Conservation (phyloP, 2,329 filamentous ascomycete genomes). For the Aspergillaceae sp. region DNA sequence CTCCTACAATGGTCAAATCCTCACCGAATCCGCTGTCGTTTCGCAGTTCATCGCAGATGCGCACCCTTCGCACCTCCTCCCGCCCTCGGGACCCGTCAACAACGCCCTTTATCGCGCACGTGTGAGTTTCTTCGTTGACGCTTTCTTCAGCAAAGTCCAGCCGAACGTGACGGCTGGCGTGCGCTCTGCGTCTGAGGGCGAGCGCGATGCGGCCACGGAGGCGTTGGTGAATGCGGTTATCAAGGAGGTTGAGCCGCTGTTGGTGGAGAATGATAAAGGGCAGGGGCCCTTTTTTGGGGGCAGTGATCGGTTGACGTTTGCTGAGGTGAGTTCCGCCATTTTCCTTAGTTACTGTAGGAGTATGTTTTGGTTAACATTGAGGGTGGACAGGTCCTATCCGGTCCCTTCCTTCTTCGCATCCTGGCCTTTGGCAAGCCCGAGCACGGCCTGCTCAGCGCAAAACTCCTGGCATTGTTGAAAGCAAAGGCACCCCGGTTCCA, state of each 20-base stretch:
- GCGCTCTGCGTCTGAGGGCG: conserved; percentile 41
- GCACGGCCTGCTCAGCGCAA: conserved; percentile 41
- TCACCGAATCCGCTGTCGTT: conserved; percentile 68
- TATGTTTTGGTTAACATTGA: too few species aligned
- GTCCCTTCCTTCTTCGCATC: conserved; percentile 58
- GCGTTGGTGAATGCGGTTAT: conserved; percentile 49
- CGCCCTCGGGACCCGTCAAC: conserved; percentile 46
- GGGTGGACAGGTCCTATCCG: conserved; percentile 47
- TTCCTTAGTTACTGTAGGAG: too few species aligned
- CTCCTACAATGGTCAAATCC: conserved; percentile 58
- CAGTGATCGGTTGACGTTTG: conserved; percentile 57
- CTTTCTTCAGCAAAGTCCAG: conserved; percentile 56
- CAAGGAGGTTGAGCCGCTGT: conserved; percentile 66
- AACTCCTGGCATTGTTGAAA: conserved; percentile 39
- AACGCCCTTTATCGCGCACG: conserved; percentile 56
- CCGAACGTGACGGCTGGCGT: conserved; percentile 40
- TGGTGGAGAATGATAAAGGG: conserved; percentile 35
- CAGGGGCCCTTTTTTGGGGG: conserved; percentile 55
- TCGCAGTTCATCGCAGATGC: conserved; percentile 61
- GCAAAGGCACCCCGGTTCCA: conserved; percentile 56
- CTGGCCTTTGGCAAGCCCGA: conserved; percentile 47
- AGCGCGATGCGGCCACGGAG: conserved; percentile 41
- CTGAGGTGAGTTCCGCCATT: conserved; percentile 45
- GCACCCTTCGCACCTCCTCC: conserved; percentile 57
- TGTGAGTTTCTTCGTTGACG: conserved; percentile 64